These are phyloP conservation scores for Sugiyamaella lignohabitans DNA, from an alignment of 805 yeast genomes.

Conservation along the genomic window DNA sequence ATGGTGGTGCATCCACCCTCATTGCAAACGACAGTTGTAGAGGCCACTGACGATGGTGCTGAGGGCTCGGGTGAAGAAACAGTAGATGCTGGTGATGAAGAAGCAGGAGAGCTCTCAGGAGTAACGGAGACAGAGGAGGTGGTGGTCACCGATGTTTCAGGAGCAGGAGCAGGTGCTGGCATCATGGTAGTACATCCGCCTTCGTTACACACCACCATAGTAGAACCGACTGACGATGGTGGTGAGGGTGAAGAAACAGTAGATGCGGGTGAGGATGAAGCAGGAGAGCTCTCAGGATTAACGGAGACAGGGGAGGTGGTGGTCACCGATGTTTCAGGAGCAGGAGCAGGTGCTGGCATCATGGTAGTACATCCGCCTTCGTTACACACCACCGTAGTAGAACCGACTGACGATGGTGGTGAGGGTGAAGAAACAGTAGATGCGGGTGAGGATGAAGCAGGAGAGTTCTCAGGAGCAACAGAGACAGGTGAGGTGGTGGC, in stretches of 20 bases:
- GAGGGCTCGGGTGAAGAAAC: too few species aligned
- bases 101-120: not conserved
- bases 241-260: not conserved
- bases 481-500: not conserved
- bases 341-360: not conserved
- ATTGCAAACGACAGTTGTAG: not conserved
- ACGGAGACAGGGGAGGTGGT: not conserved
- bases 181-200: conserved; percentile 2
- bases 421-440: too few species aligned
- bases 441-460: conserved; percentile 2
- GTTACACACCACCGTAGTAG: conserved; percentile 1
- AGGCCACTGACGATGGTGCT: too few species aligned
- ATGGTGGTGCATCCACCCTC: conserved; percentile 5
- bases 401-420: not conserved
- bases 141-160: not conserved
- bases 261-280: conserved; percentile 5
- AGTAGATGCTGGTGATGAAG: conserved; percentile 5
- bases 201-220: not conserved
- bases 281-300: not conserved
- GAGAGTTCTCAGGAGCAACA: not conserved
- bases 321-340: not conserved
- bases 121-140: not conserved
- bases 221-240: not conserved
- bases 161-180: conserved; percentile 2
- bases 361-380: conserved; percentile 2